Evolutionary conservation across 2,329 filamentous ascomycete species (phyloP).

Genomic region (Penicillium sp.): DNA sequence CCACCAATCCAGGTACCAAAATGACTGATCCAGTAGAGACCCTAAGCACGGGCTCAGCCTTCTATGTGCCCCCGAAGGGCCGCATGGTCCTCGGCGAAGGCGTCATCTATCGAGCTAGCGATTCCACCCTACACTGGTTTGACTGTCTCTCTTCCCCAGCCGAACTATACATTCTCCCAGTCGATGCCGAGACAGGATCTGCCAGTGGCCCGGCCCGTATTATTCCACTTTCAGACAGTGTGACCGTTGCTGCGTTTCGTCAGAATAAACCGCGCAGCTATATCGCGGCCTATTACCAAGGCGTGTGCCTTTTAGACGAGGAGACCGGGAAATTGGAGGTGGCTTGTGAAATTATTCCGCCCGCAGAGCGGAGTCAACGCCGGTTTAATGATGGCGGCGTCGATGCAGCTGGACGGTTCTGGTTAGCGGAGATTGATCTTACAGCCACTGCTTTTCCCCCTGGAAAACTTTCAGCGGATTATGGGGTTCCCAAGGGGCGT

Average conservation of each 20-base stretch:
- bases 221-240: slow-evolving; percentile 33
- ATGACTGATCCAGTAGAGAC: slow-evolving; percentile 2
- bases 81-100: slow-evolving; percentile 33
- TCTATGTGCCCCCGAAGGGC: slow-evolving; percentile 14
- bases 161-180: slow-evolving; percentile 36
- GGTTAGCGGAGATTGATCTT: slow-evolving; percentile 35
- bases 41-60: slow-evolving; percentile 4
- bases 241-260: slow-evolving; percentile 38
- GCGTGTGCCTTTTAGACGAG: slow-evolving; percentile 40
- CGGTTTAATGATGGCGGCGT: slow-evolving; percentile 41
- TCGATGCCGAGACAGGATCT: slow-evolving; percentile 31
- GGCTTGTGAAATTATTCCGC: slow-evolving; percentile 38
- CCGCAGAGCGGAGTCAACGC: slow-evolving; percentile 25
- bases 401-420: slow-evolving; percentile 36
- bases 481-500: slow-evolving; percentile 14
- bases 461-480: slow-evolving; percentile 2
- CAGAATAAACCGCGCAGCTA: slow-evolving; percentile 36
- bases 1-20: background rate
- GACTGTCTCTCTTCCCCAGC: slow-evolving; percentile 31
- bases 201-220: slow-evolving; percentile 28
- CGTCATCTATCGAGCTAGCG: slow-evolving; percentile 31
- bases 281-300: slow-evolving; percentile 42
- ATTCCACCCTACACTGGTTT: slow-evolving; percentile 35
- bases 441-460: slow-evolving; percentile 2
- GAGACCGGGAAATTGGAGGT: slow-evolving; percentile 36